Evolutionary conservation across 495 filamentous ascomycete genomes (phyloP), one percentile per base, ranked within the genome.

Genomic region (Jackrogersella multiformis): DNA sequence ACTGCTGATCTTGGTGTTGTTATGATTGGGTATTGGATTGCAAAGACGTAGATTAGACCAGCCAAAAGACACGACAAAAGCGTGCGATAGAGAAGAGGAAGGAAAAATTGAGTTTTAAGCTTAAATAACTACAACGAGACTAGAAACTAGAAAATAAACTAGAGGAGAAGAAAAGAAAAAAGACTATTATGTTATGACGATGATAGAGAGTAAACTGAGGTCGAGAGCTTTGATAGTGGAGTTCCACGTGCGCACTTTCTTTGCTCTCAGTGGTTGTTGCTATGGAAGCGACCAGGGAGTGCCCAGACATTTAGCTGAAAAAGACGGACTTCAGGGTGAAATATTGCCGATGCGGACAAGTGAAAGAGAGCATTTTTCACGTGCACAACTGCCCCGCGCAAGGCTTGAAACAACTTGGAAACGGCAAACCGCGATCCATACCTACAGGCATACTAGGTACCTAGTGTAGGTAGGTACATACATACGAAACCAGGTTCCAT

Each of bases 301-400:
- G n/a, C n/a, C n/a, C n/a, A n/a, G n/a, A n/a, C n/a, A n/a, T n/a
- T n/a, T 13, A 53, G 16, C 8, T 9, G 2, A 23, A 32, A 13
- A 49, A 20, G 26, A 49, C 45, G 45, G 49, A 13, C 30, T 36
- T 53, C 7, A 36, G 18, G 34, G 16, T 26, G 26, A 49, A n/a
- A 49, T 30, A 10, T 2, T 26, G 21, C 45, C 45, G 45, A 49
- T 13, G 20, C 26, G 48, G 48, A 34, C 26, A 10, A 32, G n/a
- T n/a, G n/a, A 5, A 16, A 51, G 13, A 38, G 48, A 61, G 13
- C 16, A 53, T 5, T 0, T 26, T 60, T 61, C 70, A 73, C 70
- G 68, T 73, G 71, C 68, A 58, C 21, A 32, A 9, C 45, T 73
- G 64, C 67, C 68, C 71, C 60, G 64, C 68, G 64, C 20, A 59